phyloP scores from a whole-genome alignment of 768 basidiomycete genomes.

The Lentinula boryana region DNA sequence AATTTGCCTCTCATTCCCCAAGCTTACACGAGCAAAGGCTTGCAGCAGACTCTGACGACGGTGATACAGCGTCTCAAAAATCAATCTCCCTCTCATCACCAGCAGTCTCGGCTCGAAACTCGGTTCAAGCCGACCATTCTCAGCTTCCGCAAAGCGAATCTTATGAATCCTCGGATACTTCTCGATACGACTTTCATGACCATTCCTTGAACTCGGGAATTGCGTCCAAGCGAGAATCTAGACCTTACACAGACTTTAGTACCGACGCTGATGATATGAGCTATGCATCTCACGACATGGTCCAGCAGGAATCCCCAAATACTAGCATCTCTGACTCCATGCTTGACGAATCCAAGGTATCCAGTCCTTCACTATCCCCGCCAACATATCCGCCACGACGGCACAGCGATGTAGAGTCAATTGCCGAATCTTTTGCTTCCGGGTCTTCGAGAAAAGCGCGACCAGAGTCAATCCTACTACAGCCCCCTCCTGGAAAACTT shows the following conservation, averaged over 20 bases:
- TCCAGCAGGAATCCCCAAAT: constrained; percentile 39
- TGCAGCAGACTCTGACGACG: constrained; percentile 44
- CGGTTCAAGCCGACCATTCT: constrained; percentile 9
- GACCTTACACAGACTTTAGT: constrained; percentile 44
- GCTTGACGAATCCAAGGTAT: constrained; percentile 29
- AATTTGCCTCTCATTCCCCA: constrained; percentile 3
- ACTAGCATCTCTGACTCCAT: constrained; percentile 48
- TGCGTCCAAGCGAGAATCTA: constrained; percentile 35
- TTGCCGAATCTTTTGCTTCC: constrained; percentile 56
- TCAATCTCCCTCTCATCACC: constrained; percentile 74
- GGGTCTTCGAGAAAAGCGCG: constrained; percentile 64
- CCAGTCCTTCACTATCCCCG: constrained; percentile 19
- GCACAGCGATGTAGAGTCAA: constrained; percentile 30
- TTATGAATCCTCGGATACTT: constrained; percentile 4
- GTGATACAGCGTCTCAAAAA: constrained; percentile 73
- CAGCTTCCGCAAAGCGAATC: constrained; percentile 6
- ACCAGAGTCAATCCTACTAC: constrained; percentile 73
- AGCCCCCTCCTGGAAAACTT: constrained; percentile 51
- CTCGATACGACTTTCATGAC: neutral
- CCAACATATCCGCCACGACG: constrained; percentile 53
- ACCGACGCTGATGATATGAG: constrained; percentile 51
- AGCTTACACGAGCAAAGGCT: neutral
- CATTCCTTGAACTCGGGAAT: constrained; percentile 14
- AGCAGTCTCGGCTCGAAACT: constrained; percentile 43
- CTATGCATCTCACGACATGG: constrained; percentile 35